Percentiles rank a stretch among this genome's conserved stretches.
Conservation (phyloP, 1,284 basidiomycete genomes). For the Ganoderma leucocontextum region DNA sequence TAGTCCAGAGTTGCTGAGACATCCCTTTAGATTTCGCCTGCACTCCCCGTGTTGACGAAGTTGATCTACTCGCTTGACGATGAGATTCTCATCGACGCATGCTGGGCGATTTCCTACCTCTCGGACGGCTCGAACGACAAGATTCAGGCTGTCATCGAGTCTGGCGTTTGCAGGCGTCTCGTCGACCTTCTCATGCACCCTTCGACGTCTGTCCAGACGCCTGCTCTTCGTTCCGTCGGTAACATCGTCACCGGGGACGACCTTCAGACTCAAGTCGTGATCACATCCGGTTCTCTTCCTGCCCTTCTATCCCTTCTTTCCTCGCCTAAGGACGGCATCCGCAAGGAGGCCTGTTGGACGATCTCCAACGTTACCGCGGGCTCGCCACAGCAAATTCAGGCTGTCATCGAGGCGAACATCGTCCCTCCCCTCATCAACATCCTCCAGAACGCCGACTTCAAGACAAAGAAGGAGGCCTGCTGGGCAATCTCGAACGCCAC, state of each 20-base stretch:
- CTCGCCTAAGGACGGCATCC: slow-evolving; percentile 95
- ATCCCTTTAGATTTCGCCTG: slow-evolving; percentile 86
- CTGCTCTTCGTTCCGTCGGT: slow-evolving; percentile 96
- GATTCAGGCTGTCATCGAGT: slow-evolving; percentile 99
- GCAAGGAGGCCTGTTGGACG: slow-evolving; percentile 99
- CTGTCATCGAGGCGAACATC: slow-evolving; percentile 89
- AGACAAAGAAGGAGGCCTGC: slow-evolving; percentile 99
- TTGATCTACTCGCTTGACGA: slow-evolving; percentile 99
- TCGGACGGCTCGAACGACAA: slow-evolving; percentile 99
- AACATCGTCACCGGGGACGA: slow-evolving; percentile 99
- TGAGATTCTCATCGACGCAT: slow-evolving; percentile 99
- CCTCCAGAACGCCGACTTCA: slow-evolving; percentile 97
- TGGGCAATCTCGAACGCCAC: slow-evolving; percentile 99
- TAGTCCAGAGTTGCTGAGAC: slow-evolving; percentile 23
- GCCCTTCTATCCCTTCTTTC: slow-evolving; percentile 93
- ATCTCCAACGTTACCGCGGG: slow-evolving; percentile 99
- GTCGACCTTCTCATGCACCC: slow-evolving; percentile 98
- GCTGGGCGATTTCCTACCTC: slow-evolving; percentile 99
- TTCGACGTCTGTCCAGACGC: slow-evolving; percentile 98
- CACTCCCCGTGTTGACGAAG: slow-evolving; percentile 95
- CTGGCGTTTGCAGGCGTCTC: slow-evolving; percentile 95
- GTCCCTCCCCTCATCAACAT: slow-evolving; percentile 99
- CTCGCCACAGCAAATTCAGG: slow-evolving; percentile 95
- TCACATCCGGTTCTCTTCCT: slow-evolving; percentile 94
- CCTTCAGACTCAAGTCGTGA: slow-evolving; percentile 98